These are phyloP conservation scores for Chrysoporthe austroafricana DNA, from an alignment of 2,329 filamentous ascomycete genomes.

Conservation along the genomic window DNA sequence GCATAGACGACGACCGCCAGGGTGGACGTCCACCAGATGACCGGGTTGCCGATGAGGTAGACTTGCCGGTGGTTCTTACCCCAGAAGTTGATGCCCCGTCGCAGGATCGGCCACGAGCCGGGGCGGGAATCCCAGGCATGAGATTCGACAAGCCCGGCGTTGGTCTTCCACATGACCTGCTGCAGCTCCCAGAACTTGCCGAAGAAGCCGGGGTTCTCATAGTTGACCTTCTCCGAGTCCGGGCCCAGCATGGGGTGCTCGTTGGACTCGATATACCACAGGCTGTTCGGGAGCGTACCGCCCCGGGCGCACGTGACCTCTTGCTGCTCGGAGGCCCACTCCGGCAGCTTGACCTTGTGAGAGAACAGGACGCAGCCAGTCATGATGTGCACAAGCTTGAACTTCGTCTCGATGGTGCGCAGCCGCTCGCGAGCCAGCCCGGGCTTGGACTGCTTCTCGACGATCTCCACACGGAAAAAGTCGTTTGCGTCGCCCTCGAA, in stretches of 20 bases:
- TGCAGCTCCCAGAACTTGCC: conserved; percentile 98
- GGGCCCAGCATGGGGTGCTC: conserved; percentile 76
- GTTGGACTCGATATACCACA: conserved; percentile 97
- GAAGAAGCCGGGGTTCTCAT: conserved; percentile 90
- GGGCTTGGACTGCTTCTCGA: conserved; percentile 84
- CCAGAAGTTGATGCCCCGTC: conserved; percentile 99
- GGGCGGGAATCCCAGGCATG: conserved; percentile 98
- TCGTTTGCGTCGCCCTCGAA: conserved; percentile 98
- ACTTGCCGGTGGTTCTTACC: conserved; percentile 91
- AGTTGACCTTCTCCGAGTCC: conserved; percentile 92
- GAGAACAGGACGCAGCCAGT: conserved; percentile 95
- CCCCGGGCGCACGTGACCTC: conserved; percentile 96
- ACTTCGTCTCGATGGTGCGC: conserved; percentile 95
- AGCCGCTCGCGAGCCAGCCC: conserved; percentile 79
- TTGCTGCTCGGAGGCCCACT: conserved; percentile 97
- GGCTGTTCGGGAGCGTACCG: conserved; percentile 90
- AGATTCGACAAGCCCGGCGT: conserved; percentile 92
- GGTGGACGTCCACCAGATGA: conserved; percentile 93
- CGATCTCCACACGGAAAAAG: conserved; percentile 90
- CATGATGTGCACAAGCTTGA: conserved; percentile 94
- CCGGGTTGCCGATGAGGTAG: conserved; percentile 91
- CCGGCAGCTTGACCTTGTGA: conserved; percentile 97
- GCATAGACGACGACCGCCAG: conserved; percentile 76
- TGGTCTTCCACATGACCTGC: conserved; percentile 98
- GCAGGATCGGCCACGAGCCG: conserved; percentile 87